Evolutionary conservation across 2,329 filamentous ascomycete genomes (phyloP).

Genomic region (Mycocentrospora acerina): DNA sequence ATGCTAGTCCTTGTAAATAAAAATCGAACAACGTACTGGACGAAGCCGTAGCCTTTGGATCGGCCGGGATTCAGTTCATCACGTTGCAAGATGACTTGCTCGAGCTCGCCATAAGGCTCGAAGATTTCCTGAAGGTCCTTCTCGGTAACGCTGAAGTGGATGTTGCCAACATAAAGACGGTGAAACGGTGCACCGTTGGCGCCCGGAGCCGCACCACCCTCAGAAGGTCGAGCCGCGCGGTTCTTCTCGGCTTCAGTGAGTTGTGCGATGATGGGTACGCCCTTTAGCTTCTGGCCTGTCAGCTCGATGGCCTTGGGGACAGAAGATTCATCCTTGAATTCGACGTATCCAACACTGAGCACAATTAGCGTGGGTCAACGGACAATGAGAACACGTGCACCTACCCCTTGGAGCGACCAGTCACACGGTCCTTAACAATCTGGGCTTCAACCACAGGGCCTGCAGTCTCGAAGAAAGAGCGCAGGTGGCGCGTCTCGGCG

Average conservation of each 20-base stretch:
- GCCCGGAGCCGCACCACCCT: constrained; percentile 58
- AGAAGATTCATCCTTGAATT: constrained; percentile 95
- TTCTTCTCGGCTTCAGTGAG: constrained; percentile 99
- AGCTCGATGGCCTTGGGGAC: constrained; percentile 93
- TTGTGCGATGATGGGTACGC: constrained; percentile 97
- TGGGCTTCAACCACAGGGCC: constrained; percentile 95
- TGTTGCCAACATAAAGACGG: constrained; percentile 97
- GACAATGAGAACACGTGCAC: constrained; percentile 32
- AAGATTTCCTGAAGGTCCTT: constrained; percentile 94
- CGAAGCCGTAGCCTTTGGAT: constrained; percentile 89
- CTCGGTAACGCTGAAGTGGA: constrained; percentile 99
- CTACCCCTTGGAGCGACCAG: constrained; percentile 95
- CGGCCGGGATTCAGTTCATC: constrained; percentile 68
- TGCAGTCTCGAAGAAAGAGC: constrained; percentile 92
- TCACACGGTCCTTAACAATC: constrained; percentile 97
- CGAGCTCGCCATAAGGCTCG: constrained; percentile 94
- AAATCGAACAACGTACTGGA: constrained; percentile 71
- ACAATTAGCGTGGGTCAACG: constrained; percentile 40
- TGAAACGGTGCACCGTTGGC: constrained; percentile 92
- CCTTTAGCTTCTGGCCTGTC: constrained; percentile 97
- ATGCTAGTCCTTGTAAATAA: background rate
- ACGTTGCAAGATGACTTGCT: constrained; percentile 96
- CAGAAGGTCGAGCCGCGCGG: constrained; percentile 81
- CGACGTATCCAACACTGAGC: constrained; percentile 92
- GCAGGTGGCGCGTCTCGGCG: constrained; percentile 86